These are phyloP conservation scores for Nakazawaea wyomingensis DNA, from an alignment of 805 yeast genomes.

Conservation along the genomic window DNA sequence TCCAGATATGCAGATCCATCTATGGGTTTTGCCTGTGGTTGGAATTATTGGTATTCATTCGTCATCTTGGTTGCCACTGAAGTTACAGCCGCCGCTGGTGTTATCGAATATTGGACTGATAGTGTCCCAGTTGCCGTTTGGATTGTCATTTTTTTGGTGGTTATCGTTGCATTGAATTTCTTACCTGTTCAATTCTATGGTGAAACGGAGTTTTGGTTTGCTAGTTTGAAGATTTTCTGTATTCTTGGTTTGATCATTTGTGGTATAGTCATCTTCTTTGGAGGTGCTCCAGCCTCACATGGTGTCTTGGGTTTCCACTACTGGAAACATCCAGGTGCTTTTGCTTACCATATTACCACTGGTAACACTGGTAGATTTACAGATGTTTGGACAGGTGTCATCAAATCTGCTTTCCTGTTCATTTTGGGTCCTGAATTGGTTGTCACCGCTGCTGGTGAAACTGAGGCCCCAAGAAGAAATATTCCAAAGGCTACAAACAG, in stretches of 20 bases:
- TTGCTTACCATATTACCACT: constrained; percentile 40
- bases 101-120: constrained; percentile 57
- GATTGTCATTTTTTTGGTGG: constrained; percentile 48
- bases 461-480: constrained; percentile 26
- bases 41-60: constrained; percentile 40
- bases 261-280: constrained; percentile 55
- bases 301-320: constrained; percentile 41
- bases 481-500: constrained; percentile 28
- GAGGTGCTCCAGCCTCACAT: constrained; percentile 53
- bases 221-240: constrained; percentile 57
- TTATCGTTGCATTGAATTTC: constrained; percentile 42
- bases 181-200: constrained; percentile 46
- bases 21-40: constrained; percentile 55
- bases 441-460: constrained; percentile 27
- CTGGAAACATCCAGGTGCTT: constrained; percentile 37
- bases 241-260: constrained; percentile 57
- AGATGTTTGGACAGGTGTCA: constrained; percentile 58
- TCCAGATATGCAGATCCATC: constrained; percentile 59
- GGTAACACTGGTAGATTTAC: constrained; percentile 61
- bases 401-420: constrained; percentile 63
- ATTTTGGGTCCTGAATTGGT: constrained; percentile 34
- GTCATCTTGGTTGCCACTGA: constrained; percentile 55
- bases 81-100: constrained; percentile 60
- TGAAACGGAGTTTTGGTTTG: constrained; percentile 64
- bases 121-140: constrained; percentile 52